phyloP scores from a whole-genome alignment of 1,139 yeast genomes.

The Taphrina communis region DNA sequence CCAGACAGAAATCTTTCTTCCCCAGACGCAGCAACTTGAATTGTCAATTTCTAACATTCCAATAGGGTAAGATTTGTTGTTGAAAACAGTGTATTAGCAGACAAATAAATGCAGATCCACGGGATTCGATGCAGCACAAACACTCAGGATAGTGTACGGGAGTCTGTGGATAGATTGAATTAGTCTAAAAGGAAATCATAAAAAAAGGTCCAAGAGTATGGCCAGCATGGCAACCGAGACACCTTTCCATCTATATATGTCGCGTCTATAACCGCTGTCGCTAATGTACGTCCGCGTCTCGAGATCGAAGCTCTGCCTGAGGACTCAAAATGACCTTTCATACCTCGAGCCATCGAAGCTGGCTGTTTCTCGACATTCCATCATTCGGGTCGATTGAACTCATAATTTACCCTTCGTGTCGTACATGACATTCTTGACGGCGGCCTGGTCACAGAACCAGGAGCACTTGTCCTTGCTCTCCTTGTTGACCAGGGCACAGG shows the following conservation, averaged over 20 bases:
- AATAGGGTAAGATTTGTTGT: conserved; percentile 1
- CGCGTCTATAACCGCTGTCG: conserved; percentile 6
- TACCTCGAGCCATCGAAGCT: no score
- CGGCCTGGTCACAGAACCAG: conserved; percentile 98
- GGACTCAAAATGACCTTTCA: no score
- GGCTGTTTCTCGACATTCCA: background rate
- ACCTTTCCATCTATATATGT: background rate
- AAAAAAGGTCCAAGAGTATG: background rate
- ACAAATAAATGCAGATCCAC: no score
- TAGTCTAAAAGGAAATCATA: no score
- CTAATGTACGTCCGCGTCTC: conserved; percentile 5
- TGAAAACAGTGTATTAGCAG: no score
- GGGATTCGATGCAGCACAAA: no score
- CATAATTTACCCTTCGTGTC: conserved; percentile 34
- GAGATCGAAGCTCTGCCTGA: no score
- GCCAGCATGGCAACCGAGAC: background rate
- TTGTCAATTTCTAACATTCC: background rate
- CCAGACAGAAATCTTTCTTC: no score
- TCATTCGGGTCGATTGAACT: background rate
- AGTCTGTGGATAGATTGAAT: background rate
- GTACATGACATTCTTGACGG: conserved; percentile 54
- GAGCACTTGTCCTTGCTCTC: conserved; percentile 95
- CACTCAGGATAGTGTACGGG: background rate
- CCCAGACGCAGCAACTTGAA: no score
- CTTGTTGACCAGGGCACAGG: conserved; percentile 91